Evolutionary conservation across 1,284 basidiomycete species (phyloP).

Genomic region (Boletellus deceptivus): DNA sequence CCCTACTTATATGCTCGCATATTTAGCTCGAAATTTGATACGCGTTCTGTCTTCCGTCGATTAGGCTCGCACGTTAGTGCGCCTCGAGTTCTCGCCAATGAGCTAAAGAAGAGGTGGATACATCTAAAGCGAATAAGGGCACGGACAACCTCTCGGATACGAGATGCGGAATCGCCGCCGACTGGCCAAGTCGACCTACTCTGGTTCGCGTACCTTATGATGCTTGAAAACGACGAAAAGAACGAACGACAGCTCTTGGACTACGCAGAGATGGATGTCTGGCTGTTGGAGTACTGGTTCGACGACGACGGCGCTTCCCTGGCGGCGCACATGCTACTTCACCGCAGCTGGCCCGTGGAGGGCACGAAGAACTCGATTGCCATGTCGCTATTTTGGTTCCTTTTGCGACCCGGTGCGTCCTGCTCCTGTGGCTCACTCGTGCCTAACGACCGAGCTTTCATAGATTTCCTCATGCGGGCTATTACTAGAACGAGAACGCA

Average conservation of each 20-base stretch:
- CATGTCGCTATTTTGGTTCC: constrained; percentile 75
- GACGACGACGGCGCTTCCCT: constrained; percentile 45
- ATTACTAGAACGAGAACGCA: constrained; percentile 36
- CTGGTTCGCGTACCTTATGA: constrained; percentile 70
- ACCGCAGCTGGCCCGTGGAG: constrained; percentile 56
- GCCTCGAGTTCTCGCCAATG: constrained; percentile 48
- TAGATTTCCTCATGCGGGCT: constrained; percentile 42
- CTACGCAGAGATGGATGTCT: constrained; percentile 48
- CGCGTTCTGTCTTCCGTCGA: constrained; percentile 52
- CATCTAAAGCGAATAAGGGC: constrained; percentile 52
- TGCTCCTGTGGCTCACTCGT: neutral
- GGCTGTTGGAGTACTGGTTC: constrained; percentile 56
- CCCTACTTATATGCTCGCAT: constrained; percentile 67
- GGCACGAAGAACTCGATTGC: constrained; percentile 52
- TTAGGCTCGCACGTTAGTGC: constrained; percentile 44
- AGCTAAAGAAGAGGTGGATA: constrained; percentile 56
- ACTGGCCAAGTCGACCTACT: constrained; percentile 43
- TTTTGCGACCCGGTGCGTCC: constrained; percentile 56
- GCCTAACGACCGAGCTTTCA: constrained; percentile 4
- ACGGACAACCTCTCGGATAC: constrained; percentile 38
- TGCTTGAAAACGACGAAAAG: constrained; percentile 79
- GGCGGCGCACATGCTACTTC: constrained; percentile 36
- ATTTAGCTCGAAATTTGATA: constrained; percentile 69
- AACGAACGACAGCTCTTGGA: constrained; percentile 67
- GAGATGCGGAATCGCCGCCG: constrained; percentile 22